A percentile compares a stretch with the other conserved stretches of the same genome.
Evolutionary conservation across 345 rosid species (phyloP).

Genomic region (Acer negundo): DNA sequence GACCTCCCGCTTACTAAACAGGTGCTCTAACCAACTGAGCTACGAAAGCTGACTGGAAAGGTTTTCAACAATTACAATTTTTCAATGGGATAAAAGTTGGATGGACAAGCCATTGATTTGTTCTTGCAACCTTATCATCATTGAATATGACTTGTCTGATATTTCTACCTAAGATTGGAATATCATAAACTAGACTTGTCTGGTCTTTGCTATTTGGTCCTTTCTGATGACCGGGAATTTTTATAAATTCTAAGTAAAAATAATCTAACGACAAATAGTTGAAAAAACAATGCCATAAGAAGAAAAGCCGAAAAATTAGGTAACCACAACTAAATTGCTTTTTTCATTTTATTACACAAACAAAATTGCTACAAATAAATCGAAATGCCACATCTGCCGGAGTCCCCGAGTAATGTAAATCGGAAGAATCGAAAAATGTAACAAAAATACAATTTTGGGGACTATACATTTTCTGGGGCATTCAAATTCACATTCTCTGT

Average conservation of each 20-base stretch:
- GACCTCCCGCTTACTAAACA: conserved; percentile 97
- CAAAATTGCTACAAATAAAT: conserved; percentile 25
- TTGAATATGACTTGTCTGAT: neutral
- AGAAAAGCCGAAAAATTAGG: neutral
- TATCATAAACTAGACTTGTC: neutral
- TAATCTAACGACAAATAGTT: too few species aligned
- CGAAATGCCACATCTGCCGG: conserved; percentile 11
- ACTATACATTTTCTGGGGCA: conserved; percentile 17
- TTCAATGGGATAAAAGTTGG: too few species aligned
- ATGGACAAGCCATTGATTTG: neutral
- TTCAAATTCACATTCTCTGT: conserved; percentile 7
- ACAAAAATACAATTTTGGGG: conserved; percentile 10
- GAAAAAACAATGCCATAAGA: too few species aligned
- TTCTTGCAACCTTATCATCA: neutral
- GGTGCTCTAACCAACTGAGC: conserved; percentile 99
- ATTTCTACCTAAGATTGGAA: neutral
- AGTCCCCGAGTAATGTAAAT: neutral
- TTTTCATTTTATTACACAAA: conserved; percentile 18
- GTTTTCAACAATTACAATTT: too few species aligned
- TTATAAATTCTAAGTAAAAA: too few species aligned
- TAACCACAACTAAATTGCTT: neutral
- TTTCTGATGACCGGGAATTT: neutral
- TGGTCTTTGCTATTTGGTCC: neutral
- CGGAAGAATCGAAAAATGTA: conserved; percentile 7
- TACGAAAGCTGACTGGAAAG: conserved; percentile 51